Base-by-base conservation (phyloP, 768 basidiomycete genomes). In the Hydnomerulius pinastri region DNA sequence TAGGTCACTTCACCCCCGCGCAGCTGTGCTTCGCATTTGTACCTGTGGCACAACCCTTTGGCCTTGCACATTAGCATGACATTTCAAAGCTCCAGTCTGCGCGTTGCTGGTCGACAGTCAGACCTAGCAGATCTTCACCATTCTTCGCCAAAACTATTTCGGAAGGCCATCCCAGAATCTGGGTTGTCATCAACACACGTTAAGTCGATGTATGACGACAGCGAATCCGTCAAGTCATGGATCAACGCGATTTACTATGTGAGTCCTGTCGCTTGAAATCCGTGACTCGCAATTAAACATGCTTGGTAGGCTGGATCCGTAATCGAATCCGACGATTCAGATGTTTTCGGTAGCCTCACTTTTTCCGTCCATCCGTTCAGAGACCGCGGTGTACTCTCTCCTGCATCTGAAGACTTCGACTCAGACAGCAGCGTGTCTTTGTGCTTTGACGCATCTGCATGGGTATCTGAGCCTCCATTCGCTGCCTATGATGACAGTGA, bases 91-190 rank as follows among this genome's bases (percentile, higher is more conserved):
- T 49, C 56, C 42, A 42, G 46, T 56, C 48, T 46, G 29, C 59
- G 46, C 55, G 38, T 67, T 59, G 64, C 69, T 65, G 68, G 67
- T 53, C 64, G 62, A 64, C 50, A 58, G 36, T 56, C 47, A 37
- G 54, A 43, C 33, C 39, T 47, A n/a, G 13, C 43, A 12, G 41
- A 57, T 42, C 24, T 63, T 36, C 5, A 48, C 38, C 53, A 53
- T 42, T 48, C 55, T 53, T 60, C 54, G 20, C 55, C 49, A 24
- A 39, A 46, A 9, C 10, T 32, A 39, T 32, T 56, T 20, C 29
- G 24, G n/a, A 41, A 43, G 4, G 33, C 28, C 8, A 43, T 43
- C 32, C 38, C 25, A 41, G 40, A 45, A 36, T 25, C 40, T n/a
- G 46, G 18, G 24, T 61, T 48, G n/a, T 50, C 44, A n/a, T 46